phyloP scores from a whole-genome alignment of 2,329 filamentous ascomycete species.

The Diaporthe sp. region DNA sequence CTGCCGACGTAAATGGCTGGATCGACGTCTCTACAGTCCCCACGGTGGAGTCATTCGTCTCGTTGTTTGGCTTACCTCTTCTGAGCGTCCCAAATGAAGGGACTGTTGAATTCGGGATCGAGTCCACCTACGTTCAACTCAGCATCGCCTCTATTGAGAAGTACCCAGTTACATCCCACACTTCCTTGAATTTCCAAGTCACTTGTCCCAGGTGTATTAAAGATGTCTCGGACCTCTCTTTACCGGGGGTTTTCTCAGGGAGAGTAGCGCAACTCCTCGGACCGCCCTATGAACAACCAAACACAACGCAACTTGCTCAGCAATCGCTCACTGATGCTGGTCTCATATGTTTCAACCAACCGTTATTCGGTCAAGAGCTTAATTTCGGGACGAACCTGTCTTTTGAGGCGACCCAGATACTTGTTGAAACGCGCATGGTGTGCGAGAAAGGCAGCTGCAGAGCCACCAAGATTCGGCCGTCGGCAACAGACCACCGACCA shows the following conservation, averaged over 20 bases:
- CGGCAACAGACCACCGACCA: background rate
- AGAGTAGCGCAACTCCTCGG: background rate
- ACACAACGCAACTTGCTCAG: background rate
- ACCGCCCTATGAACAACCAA: background rate
- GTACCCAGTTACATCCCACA: accelerated
- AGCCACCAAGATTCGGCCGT: background rate
- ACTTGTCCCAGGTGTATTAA: background rate
- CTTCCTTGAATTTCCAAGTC: background rate
- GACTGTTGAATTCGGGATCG: background rate
- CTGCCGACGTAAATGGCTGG: background rate
- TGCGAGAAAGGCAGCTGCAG: background rate
- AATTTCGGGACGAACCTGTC: background rate
- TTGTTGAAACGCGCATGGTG: background rate
- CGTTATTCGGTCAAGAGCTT: background rate
- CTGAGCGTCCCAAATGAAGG: background rate
- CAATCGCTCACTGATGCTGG: background rate
- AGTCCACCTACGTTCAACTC: background rate
- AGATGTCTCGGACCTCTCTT: accelerated
- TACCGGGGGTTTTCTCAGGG: background rate
- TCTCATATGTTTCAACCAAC: background rate
- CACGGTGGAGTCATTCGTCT: background rate
- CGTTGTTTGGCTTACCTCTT: background rate
- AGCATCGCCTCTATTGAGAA: background rate
- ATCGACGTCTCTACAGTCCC: background rate
- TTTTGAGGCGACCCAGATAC: background rate